Percentiles rank a stretch among this genome's conserved stretches.
These are phyloP conservation scores for Effrenium voratum DNA, from an alignment of 73 alveolate species.

Conservation along the genomic window DNA sequence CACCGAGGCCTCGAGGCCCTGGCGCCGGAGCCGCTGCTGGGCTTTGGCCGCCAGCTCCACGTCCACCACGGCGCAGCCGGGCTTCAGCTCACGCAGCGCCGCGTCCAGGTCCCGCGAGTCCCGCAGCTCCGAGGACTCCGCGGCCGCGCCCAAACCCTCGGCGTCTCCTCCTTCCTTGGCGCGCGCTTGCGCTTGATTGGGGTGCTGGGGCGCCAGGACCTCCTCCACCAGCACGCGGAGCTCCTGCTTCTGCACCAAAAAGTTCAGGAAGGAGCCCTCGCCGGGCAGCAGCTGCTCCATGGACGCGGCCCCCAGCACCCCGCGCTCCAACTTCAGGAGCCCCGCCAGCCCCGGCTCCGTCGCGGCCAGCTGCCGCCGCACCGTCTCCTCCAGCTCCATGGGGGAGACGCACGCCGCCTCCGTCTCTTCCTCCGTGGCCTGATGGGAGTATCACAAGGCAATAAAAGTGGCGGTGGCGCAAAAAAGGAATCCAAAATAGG, in stretches of 20 bases:
- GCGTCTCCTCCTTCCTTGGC: background rate
- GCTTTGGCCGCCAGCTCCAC: constrained; percentile 27
- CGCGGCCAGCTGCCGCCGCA: constrained; percentile 52
- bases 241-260: constrained; percentile 22
- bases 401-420: background rate
- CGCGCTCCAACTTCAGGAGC: background rate
- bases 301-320: constrained; percentile 17
- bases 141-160: background rate
- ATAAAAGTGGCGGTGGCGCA: no score
- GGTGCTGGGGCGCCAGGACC: background rate
- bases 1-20: background rate
- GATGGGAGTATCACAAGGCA: no score
- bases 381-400: constrained; percentile 36
- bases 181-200: background rate
- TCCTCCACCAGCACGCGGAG: constrained; percentile 16
- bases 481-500: no score
- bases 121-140: background rate
- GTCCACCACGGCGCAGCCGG: constrained; percentile 16
- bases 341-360: constrained; percentile 17
- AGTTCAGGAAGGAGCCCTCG: constrained; percentile 71
- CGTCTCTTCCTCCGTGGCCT: no score
- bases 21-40: constrained; percentile 41
- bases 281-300: constrained; percentile 76
- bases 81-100: background rate
- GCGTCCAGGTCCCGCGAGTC: background rate